A percentile compares a stretch with the other conserved stretches of the same genome.
These are phyloP conservation scores for Ramularia endophylla DNA, from an alignment of 2,329 filamentous ascomycete species.

Conservation along the genomic window DNA sequence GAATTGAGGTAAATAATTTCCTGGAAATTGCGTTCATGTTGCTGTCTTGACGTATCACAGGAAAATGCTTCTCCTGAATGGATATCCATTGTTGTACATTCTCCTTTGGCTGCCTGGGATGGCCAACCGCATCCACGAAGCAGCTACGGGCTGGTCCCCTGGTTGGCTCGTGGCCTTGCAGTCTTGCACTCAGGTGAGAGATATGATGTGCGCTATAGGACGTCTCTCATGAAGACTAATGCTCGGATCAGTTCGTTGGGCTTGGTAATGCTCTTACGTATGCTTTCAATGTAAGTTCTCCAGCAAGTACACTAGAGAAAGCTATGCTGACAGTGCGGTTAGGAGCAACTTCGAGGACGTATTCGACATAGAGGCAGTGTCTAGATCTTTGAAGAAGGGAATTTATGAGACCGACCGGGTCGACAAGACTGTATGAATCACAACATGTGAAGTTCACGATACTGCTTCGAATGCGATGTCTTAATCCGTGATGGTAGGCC, in stretches of 20 bases:
- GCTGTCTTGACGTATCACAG: no score
- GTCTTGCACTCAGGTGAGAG: conserved; percentile 17
- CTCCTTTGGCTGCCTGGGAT: conserved; percentile 32
- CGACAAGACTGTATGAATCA: no score
- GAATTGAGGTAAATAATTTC: no score
- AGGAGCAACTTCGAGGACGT: background rate
- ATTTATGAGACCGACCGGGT: no score
- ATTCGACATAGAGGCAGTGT: background rate
- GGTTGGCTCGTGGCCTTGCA: conserved; percentile 17
- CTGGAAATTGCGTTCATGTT: no score
- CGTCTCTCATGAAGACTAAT: no score
- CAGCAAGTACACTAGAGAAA: no score
- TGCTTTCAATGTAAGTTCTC: background rate
- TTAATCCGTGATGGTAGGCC: no score
- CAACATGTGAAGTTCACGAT: no score
- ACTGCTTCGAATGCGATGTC: no score
- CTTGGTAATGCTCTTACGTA: conserved; percentile 1
- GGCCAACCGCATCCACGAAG: conserved; percentile 15
- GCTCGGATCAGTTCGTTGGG: background rate
- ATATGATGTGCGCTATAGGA: conserved; percentile 17
- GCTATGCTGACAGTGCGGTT: background rate
- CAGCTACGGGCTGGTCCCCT: conserved; percentile 10
- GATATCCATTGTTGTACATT: conserved; percentile 31
- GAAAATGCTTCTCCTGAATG: conserved; percentile 30
- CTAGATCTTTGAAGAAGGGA: no score